Base-by-base conservation (phyloP, 768 basidiomycete genomes). In the Suillus spraguei region DNA sequence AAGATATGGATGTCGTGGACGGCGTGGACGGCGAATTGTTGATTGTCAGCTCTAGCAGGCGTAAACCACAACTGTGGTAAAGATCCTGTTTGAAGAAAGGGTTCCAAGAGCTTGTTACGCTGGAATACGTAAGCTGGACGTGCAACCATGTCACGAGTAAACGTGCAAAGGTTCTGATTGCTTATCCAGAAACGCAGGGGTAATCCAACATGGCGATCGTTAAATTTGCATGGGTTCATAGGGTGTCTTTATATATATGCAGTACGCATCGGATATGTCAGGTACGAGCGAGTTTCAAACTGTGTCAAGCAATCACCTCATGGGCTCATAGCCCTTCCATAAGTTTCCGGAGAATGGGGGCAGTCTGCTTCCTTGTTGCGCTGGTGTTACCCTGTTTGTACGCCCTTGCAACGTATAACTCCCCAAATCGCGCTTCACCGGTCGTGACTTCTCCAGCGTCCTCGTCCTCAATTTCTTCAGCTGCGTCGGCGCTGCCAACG, bases 311-410 rank as follows among this genome's bases (percentile, higher is more conserved):
- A 49, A 49, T 49, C 24, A 49, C 49, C 49, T 49, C 49, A 17
- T 16, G 24, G 8, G 24, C 28, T 49, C 49, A 28, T 28, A 49
- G 14, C 14, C 60, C 76, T 63, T 90, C 89, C 65, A 94, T 68
- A 56, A 91, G 83, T 7, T 62, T 72, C 71, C 86, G 87, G 62
- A 92, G 72, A 14, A 90, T 67, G 1, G 92, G 92, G 10, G 90
- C 90, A 16, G 84, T 83, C 42, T 77, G 80, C 69, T 92, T 92
- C 62, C 90, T 80, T 16, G 85, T 90, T 24, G 82, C 87, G 47
- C 82, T 69, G 24, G 80, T 77, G 67, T 92, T 90, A 49, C 81
- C 81, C 74, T 94, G 91, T 64, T 85, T 81, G 76, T 90, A 94
- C 0, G 85, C 82, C 63, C 79, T 80, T 47, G 78, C 81, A 54